Conservation (phyloP, 1,284 basidiomycete genomes). For the Rhodotorula sp. region DNA sequence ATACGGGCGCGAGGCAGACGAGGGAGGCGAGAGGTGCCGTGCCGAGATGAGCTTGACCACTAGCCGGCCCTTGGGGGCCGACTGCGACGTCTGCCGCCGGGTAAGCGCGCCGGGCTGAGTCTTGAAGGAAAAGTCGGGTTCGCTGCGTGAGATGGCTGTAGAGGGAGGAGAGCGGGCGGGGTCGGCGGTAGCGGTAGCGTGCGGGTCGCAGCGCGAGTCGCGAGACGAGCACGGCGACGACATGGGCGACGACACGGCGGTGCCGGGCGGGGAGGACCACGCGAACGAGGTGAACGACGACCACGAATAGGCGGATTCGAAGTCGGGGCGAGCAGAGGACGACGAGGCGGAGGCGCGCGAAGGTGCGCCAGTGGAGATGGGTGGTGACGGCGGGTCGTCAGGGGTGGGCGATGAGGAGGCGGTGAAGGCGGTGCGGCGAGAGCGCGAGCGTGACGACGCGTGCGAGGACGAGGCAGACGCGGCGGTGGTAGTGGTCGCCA, state of each 20-base stretch:
- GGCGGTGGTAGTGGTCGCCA: background rate
- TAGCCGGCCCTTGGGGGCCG: conserved; percentile 68
- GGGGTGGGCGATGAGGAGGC: background rate
- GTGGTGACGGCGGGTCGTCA: background rate
- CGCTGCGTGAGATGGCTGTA: conserved; percentile 35
- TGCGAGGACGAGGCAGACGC: background rate
- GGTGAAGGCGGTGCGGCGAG: background rate
- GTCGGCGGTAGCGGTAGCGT: background rate
- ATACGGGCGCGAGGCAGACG: conserved; percentile 73
- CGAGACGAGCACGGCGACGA: background rate
- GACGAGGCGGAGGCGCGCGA: background rate
- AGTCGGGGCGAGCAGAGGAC: background rate
- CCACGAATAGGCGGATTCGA: background rate
- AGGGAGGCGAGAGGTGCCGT: conserved; percentile 75
- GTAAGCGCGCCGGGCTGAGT: conserved; percentile 29
- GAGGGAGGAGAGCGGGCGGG: conserved; percentile 1
- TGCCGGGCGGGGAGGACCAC: background rate
- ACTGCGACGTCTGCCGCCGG: conserved; percentile 10
- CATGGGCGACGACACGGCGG: conserved; percentile 3
- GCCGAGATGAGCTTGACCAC: conserved; percentile 95
- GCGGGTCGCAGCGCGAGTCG: background rate
- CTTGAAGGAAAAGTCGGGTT: conserved; percentile 43
- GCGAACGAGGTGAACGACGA: conserved; percentile 1
- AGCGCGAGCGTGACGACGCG: background rate
- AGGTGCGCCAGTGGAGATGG: background rate